Base-by-base conservation (phyloP, 129 eudicot genomes). In the Calendula officinalis region DNA sequence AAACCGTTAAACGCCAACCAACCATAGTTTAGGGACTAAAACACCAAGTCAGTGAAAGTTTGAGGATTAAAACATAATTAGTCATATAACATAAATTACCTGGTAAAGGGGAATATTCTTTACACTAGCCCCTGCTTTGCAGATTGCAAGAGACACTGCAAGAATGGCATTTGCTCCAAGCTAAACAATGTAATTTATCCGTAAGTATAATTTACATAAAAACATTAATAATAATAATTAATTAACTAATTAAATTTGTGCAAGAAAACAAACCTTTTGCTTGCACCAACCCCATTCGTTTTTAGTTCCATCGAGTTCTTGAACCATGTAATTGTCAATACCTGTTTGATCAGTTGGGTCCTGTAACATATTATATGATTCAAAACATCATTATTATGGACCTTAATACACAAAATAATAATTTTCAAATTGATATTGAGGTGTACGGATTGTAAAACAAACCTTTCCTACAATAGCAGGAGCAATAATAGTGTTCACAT, bases 221-320 rank as follows among this genome's bases (percentile, higher is more conserved):
- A n/a, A n/a, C n/a, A 22, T 22, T 22, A 22, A 22, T 22, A 22
- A 22, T 22, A 22, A 22, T 22, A 0, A 22, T 0, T 22, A 22
- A 22, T 22, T 22, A 22, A 22, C 2, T 22, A 22, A 22, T 22
- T 22, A 66, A 2, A 5, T 58, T 27, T n/a, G 33, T 47, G 3
- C 44, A 68, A 57, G 10, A 51, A 66, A 43, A 65, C 13, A 54
- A 43, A 64, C 98, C 98, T 91, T 91, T 68, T 91, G 96, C 76
- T 91, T 91, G 94, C 98, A 91, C 98, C 96, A 91, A 70, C 98
- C 98, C 98, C 98, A 91, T 86, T 87, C 98, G 51, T 91, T 91
- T 64, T 78, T 84, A 50, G 98, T 91, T 66, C 91, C 98, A 75
- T 91, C 96, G 8, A 91, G 91, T 79, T 91, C 71, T 71, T 91